Percentiles rank a stretch among this genome's conserved stretches.
Evolutionary conservation across 805 yeast genomes (phyloP).

Genomic region (Martiniozyma abietophila): DNA sequence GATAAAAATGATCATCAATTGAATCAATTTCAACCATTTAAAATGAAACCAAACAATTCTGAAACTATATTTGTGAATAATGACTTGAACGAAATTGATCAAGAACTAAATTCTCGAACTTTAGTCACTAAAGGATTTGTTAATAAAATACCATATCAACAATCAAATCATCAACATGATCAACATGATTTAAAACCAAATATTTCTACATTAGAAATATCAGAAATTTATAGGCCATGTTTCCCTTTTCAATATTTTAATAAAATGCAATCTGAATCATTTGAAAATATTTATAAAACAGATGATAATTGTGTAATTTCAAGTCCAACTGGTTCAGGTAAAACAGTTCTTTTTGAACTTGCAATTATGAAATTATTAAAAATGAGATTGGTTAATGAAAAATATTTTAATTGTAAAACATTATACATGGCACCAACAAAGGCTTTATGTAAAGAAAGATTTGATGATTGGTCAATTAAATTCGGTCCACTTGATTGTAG

Average conservation of each 20-base stretch:
- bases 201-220: slow-evolving; percentile 16
- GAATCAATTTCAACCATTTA: no score
- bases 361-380: slow-evolving; percentile 40
- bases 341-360: slow-evolving; percentile 82
- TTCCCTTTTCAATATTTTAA: slow-evolving; percentile 40
- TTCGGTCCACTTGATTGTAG: slow-evolving; percentile 76
- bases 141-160: neutral
- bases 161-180: neutral
- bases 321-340: slow-evolving; percentile 98
- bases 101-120: no score
- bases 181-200: no score
- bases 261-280: slow-evolving; percentile 82
- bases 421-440: slow-evolving; percentile 89
- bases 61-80: no score
- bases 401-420: slow-evolving; percentile 74
- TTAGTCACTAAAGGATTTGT: no score
- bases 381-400: slow-evolving; percentile 48
- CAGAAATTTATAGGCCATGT: slow-evolving; percentile 28
- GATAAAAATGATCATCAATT: no score
- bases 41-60: no score
- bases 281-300: slow-evolving; percentile 80
- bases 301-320: slow-evolving; percentile 91
- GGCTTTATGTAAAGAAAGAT: slow-evolving; percentile 93
- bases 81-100: no score
- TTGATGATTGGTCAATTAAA: slow-evolving; percentile 71